Evolutionary conservation across 176 grass and related monocot genomes (phyloP), one percentile per base, ranked within the genome.

Genomic region (Phyllostachys edulis): DNA sequence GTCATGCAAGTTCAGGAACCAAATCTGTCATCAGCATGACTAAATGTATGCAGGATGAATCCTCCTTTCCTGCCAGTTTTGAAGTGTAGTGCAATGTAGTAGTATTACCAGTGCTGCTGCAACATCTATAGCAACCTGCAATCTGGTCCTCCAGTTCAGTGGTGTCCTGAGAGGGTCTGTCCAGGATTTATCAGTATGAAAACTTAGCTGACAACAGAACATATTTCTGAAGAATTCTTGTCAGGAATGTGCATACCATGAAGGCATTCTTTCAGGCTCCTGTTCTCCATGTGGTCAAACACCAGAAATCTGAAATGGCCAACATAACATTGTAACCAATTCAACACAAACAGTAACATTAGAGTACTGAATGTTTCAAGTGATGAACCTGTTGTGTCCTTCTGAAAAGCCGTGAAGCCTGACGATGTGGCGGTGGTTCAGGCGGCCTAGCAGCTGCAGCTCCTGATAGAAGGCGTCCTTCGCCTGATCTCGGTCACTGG

Each of bases 401-500:
- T 95, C 85, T 7, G 89, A 86, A 86, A 92, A 93, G 27, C 96
- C 96, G 59, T 70, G 85, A 21, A 98, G 93, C 59, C 89, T 74
- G 89, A 95, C 91, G 72, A 98, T 78, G 92, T 98, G 85, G 11
- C 93, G 87, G 87, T 98, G 96, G 83, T 95, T 92, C 67, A 98
- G 86, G 16, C 91, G 89, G 2, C 85, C 93, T 29, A 95, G 85
- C 44, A 90, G 83, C 83, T 98, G 91, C 60, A 98, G 80, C 79
- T 95, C 88, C 26, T 78, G 87, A 56, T 91, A 85, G 87, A 93
- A 95, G 57, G 81, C 68, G 23, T 71, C 78, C 32, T 82, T 84
- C 18, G 57, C 32, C 62, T 81, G 81, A 7, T 85, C 76, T 20
- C 67, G 47, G 1, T 34, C 85, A 12, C 63, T 56, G 32, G 69